phyloP scores from a whole-genome alignment of 2,329 filamentous ascomycete genomes.

The Trichoderma sp. region DNA sequence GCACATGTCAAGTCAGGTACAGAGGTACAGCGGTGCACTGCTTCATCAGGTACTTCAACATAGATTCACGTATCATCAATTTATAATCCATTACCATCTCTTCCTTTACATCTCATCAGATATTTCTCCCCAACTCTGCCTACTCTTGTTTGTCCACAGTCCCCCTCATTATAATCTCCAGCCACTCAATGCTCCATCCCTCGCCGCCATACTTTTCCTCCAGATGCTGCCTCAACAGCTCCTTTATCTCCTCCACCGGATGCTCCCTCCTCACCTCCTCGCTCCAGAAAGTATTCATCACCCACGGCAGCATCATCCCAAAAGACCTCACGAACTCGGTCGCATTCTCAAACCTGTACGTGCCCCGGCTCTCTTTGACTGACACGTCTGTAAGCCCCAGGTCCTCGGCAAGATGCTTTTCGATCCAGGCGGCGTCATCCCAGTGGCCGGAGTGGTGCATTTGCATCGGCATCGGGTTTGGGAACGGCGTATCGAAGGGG shows the following conservation, averaged over 20 bases:
- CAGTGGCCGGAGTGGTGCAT: constrained; percentile 40
- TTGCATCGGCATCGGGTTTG: constrained; percentile 36
- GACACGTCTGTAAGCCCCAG: constrained; percentile 40
- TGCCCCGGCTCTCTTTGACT: constrained; percentile 32
- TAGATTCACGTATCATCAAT: not conserved
- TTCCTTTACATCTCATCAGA: not conserved
- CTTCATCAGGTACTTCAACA: not conserved
- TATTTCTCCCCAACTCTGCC: too few species aligned
- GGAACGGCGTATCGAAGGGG: constrained; percentile 39
- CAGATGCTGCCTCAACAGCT: constrained; percentile 36
- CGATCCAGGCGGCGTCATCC: constrained; percentile 40
- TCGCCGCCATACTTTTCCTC: constrained; percentile 37
- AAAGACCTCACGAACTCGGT: constrained; percentile 37
- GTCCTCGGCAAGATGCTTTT: constrained; percentile 31
- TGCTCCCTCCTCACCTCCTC: constrained; percentile 38
- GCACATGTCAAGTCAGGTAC: not conserved
- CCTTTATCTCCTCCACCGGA: constrained; percentile 36
- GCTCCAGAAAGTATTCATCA: constrained; percentile 39
- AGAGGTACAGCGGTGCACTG: not conserved
- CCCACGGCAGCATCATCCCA: constrained; percentile 39
- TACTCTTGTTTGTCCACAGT: constrained; percentile 23
- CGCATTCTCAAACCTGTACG: constrained; percentile 32
- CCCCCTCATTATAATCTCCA: constrained; percentile 28
- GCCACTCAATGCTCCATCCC: constrained; percentile 29
- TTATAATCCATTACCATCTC: not conserved